These are phyloP conservation scores for Podospora pseudoanserina DNA, from an alignment of 495 filamentous ascomycete species.

Conservation along the genomic window DNA sequence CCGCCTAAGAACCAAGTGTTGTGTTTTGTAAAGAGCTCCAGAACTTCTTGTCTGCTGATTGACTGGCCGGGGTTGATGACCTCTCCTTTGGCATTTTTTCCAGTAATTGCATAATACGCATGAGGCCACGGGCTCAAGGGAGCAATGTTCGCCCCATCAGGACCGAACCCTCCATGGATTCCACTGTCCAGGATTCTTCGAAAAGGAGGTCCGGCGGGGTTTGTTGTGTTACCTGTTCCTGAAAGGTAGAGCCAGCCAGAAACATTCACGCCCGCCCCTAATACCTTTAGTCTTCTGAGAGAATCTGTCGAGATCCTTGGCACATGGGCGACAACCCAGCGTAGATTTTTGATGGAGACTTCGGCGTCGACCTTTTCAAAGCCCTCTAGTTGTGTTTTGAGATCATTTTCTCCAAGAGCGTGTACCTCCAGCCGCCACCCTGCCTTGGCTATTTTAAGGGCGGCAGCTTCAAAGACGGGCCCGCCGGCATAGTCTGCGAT, in stretches of 20 bases:
- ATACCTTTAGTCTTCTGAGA: constrained; percentile 21
- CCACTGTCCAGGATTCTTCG: constrained; percentile 25
- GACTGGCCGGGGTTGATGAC: constrained; percentile 26
- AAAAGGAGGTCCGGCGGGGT: constrained; percentile 28
- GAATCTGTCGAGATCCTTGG: constrained; percentile 27
- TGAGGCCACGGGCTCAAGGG: constrained; percentile 31
- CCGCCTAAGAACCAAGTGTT: constrained; percentile 33
- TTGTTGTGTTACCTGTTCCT: constrained; percentile 17
- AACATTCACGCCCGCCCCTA: constrained; percentile 31
- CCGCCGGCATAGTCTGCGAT: constrained; percentile 22
- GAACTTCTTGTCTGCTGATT: constrained; percentile 21
- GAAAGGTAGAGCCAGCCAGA: constrained; percentile 28
- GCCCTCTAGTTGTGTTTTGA: constrained; percentile 20
- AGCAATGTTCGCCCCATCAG: constrained; percentile 32
- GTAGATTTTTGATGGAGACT: constrained; percentile 14
- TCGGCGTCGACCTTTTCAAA: constrained; percentile 23
- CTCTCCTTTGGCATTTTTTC: constrained; percentile 26
- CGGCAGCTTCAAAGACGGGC: constrained; percentile 24
- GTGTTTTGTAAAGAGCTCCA: constrained; percentile 25
- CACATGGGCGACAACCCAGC: constrained; percentile 32
- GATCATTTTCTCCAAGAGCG: constrained; percentile 21
- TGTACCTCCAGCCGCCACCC: constrained; percentile 33
- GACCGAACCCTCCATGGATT: constrained; percentile 27
- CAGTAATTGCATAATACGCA: constrained; percentile 31
- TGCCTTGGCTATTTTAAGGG: constrained; percentile 20